A percentile compares a stretch with the other conserved stretches of the same genome.
phyloP scores from a whole-genome alignment of 768 basidiomycete species.

The Naganishia kalamii region DNA sequence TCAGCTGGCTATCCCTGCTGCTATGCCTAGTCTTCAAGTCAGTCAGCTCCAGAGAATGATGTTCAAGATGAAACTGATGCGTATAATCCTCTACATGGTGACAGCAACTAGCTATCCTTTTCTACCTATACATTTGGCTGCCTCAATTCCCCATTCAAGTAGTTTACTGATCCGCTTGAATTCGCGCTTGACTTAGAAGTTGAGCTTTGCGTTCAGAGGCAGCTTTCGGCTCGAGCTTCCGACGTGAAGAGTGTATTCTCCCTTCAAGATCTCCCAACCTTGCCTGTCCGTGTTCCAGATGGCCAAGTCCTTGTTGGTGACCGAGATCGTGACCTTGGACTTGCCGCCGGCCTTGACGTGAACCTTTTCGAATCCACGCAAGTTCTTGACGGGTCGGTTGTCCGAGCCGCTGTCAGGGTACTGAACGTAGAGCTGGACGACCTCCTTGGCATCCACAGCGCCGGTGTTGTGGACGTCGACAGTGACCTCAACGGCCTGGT shows the following conservation, averaged over 20 bases:
- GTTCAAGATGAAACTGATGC: too few species aligned
- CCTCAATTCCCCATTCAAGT: too few species aligned
- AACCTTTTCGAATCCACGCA: slow-evolving; percentile 54
- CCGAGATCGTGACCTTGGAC: slow-evolving; percentile 34
- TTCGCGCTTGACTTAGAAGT: neutral
- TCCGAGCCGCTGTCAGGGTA: slow-evolving; percentile 50
- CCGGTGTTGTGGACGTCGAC: slow-evolving; percentile 57
- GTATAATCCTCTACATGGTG: too few species aligned
- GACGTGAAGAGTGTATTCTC: neutral
- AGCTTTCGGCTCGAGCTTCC: slow-evolving; percentile 8
- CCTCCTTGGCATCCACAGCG: slow-evolving; percentile 55
- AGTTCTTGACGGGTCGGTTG: slow-evolving; percentile 57
- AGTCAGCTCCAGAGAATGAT: too few species aligned
- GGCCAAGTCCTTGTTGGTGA: slow-evolving; percentile 15
- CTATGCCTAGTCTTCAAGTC: too few species aligned
- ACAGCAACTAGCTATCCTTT: too few species aligned
- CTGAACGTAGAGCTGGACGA: slow-evolving; percentile 61
- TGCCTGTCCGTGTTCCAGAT: slow-evolving; percentile 6
- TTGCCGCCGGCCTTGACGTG: slow-evolving; percentile 42
- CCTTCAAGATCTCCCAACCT: slow-evolving; percentile 12
- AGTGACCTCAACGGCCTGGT: slow-evolving; percentile 31
- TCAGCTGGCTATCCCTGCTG: too few species aligned
- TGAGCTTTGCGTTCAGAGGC: slow-evolving; percentile 6
- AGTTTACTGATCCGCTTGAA: too few species aligned
- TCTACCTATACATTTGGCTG: too few species aligned